These are phyloP conservation scores for Trichoderma brevicompactum DNA, from an alignment of 2,329 filamentous ascomycete species.

Conservation along the genomic window DNA sequence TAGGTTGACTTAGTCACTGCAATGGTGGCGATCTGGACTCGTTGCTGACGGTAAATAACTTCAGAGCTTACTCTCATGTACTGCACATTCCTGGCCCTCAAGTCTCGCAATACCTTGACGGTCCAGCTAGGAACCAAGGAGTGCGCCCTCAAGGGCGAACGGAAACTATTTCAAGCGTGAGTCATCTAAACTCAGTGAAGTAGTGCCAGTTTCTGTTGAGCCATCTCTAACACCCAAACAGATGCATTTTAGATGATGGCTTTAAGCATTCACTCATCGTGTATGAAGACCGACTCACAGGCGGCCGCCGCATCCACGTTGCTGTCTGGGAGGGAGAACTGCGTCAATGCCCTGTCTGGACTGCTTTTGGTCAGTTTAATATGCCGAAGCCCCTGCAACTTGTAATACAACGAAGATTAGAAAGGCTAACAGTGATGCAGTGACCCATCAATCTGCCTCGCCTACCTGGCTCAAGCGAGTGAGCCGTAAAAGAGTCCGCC, in stretches of 20 bases:
- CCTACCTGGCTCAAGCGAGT: constrained; percentile 57
- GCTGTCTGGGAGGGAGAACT: constrained; percentile 60
- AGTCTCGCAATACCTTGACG: constrained; percentile 54
- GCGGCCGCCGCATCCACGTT: constrained; percentile 59
- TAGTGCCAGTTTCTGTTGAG: neutral
- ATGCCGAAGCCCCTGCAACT: no score
- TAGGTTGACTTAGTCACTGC: constrained; percentile 37
- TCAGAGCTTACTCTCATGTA: constrained; percentile 64
- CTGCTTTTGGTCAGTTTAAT: constrained; percentile 59
- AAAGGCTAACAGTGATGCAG: constrained; percentile 40
- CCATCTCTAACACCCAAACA: constrained; percentile 36
- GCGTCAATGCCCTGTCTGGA: constrained; percentile 63
- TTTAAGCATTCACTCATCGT: constrained; percentile 59
- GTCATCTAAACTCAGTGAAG: constrained; percentile 33
- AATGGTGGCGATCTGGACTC: neutral
- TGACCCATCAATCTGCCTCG: constrained; percentile 56
- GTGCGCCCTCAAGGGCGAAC: constrained; percentile 53
- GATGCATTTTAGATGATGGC: constrained; percentile 60
- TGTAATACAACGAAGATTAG: neutral
- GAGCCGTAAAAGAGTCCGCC: constrained; percentile 52
- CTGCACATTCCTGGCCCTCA: constrained; percentile 61
- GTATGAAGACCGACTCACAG: constrained; percentile 54
- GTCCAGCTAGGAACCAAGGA: constrained; percentile 52
- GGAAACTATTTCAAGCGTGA: constrained; percentile 61
- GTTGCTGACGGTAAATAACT: neutral